phyloP scores from a whole-genome alignment of 2,329 filamentous ascomycete species.

The Monosporascus sp. region DNA sequence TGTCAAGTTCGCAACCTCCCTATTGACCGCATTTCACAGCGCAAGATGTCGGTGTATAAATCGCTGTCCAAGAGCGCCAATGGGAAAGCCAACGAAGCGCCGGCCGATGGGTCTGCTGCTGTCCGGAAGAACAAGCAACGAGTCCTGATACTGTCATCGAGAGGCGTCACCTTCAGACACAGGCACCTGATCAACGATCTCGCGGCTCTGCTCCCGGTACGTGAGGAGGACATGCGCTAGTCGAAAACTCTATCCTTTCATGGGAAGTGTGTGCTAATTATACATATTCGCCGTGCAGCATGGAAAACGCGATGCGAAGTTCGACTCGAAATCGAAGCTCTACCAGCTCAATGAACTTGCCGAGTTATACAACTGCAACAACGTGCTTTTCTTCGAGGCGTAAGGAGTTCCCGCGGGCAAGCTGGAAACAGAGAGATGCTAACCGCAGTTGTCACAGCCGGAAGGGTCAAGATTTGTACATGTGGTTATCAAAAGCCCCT shows the following conservation, averaged over 20 bases:
- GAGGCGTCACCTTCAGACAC: conserved; percentile 89
- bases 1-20: too few species aligned
- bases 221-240: neutral
- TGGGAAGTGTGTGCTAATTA: neutral
- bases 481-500: conserved; percentile 88
- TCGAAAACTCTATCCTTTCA: neutral
- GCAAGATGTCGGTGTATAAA: conserved; percentile 64
- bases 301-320: conserved; percentile 89
- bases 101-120: conserved; percentile 43
- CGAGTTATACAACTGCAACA: conserved; percentile 87
- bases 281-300: conserved; percentile 38
- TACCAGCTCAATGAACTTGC: conserved; percentile 72
- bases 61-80: conserved; percentile 58
- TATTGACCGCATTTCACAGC: neutral
- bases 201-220: conserved; percentile 68
- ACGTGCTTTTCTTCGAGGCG: conserved; percentile 91
- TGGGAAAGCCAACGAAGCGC: conserved; percentile 44
- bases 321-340: conserved; percentile 90
- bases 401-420: neutral
- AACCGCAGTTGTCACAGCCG: conserved; percentile 31
- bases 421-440: neutral
- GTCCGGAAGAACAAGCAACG: conserved; percentile 63
- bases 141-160: conserved; percentile 84
- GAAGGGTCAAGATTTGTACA: conserved; percentile 90
- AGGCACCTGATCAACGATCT: conserved; percentile 90